Base-by-base conservation (phyloP, 2,329 filamentous ascomycete genomes). In the Diaporthe longicolla region DNA sequence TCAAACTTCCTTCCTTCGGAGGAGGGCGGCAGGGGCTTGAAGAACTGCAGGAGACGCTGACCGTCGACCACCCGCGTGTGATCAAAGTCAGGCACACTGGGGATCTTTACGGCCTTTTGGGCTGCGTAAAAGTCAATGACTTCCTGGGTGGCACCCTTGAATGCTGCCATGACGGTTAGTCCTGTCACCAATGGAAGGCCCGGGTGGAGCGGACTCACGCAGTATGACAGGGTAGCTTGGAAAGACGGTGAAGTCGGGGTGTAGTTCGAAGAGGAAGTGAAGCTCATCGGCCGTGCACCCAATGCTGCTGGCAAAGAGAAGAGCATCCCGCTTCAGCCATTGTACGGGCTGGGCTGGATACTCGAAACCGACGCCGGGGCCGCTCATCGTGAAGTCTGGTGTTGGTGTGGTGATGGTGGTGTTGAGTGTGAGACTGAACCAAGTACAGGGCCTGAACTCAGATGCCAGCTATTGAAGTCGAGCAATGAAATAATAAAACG, bases 271-370 rank as follows among this genome's bases (percentile, higher is more conserved):
- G 85, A 98, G 92, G 82, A 96, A 97, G 82, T 98, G 95, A 80
- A 98, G 90, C 87, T 98, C 95, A 79, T 97, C 92, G n/a, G 89
- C 89, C 17, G 91, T 96, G 81, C 76, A 92, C 73, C 95, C 95
- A 82, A 98, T 96, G 85, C 93, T 96, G 84, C 93, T 93, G 78
- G 95, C 95, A 83, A 98, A 98, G 76, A 98, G 91, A 76, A 98
- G 88, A 48, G 92, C 91, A 87, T 98, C 95, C 77, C 95, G 91
- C 89, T 95, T 95, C 79, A 94, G 84, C 95, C 95, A 98, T 79
- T 92, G 90, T 15, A 97, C 94, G 81, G 93, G 89, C 80, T 90
- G 86, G 63, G 89, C 84, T 73, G 94, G 94, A 82, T 93, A 97
- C 84, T 97, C 90, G 84, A 95, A 95, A 79, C 95, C 94, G 81